phyloP scores from a whole-genome alignment of 768 basidiomycete genomes.

The Pisolithus orientalis region DNA sequence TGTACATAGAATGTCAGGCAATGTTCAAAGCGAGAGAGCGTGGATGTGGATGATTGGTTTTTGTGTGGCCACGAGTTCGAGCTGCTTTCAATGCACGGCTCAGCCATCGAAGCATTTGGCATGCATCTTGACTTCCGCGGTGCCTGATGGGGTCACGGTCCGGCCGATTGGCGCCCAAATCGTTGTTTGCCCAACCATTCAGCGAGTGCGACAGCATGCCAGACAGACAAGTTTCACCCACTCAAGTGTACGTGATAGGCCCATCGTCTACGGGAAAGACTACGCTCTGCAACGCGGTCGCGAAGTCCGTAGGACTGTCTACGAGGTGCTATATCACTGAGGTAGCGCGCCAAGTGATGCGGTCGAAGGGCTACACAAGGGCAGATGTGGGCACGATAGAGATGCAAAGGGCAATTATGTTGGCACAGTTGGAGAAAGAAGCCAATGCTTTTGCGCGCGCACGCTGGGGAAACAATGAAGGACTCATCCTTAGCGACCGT shows the following conservation, averaged over 20 bases:
- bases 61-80: not conserved
- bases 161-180: conserved; percentile 4
- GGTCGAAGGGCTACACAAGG: conserved; percentile 44
- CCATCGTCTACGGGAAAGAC: conserved; percentile 69
- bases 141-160: conserved; percentile 1
- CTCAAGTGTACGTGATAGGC: conserved; percentile 41
- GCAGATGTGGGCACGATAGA: conserved; percentile 41
- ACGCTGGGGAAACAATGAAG: conserved; percentile 9
- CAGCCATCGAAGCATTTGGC: conserved; percentile 1
- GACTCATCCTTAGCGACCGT: conserved; percentile 50
- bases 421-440: conserved; percentile 47
- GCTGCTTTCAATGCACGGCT: not conserved
- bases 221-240: conserved; percentile 8
- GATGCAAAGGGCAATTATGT: conserved; percentile 62
- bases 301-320: conserved; percentile 33
- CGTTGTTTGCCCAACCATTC: not conserved
- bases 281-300: conserved; percentile 52
- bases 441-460: conserved; percentile 10
- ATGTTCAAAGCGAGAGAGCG: not conserved
- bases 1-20: conserved; percentile 14
- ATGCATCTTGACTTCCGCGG: conserved; percentile 1
- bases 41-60: not conserved
- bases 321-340: conserved; percentile 46
- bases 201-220: conserved; percentile 8
- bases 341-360: conserved; percentile 57